Conservation (phyloP, 371 early-diverging fungal species). For the Rhizomucor pusillus region DNA sequence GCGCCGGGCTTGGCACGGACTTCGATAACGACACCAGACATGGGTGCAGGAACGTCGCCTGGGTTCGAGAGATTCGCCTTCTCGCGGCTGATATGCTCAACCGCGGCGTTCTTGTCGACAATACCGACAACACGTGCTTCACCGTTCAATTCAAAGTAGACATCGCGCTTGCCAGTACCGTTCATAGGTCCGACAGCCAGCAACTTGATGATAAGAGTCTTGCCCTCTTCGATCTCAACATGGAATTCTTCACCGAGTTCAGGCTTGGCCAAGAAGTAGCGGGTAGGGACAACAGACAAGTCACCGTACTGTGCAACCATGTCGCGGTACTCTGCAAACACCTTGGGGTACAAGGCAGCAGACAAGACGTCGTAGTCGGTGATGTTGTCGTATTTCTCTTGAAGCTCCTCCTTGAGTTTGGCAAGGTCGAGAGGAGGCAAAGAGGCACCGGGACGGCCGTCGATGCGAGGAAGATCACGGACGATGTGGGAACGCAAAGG, state of each 20-base stretch:
- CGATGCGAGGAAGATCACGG: conserved; percentile 70
- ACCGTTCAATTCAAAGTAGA: conserved; percentile 94
- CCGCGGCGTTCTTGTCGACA: conserved; percentile 59
- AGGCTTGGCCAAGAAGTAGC: conserved; percentile 85
- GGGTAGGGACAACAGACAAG: conserved; percentile 84
- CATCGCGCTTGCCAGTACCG: conserved; percentile 81
- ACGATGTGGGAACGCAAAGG: conserved; percentile 83
- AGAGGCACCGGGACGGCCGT: conserved; percentile 85
- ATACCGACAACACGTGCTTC: conserved; percentile 86
- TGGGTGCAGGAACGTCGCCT: conserved; percentile 92
- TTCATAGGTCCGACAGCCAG: conserved; percentile 87
- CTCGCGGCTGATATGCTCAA: conserved; percentile 66
- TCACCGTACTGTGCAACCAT: conserved; percentile 78
- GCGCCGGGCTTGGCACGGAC: conserved; percentile 80
- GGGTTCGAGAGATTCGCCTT: conserved; percentile 77
- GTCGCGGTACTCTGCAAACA: conserved; percentile 86
- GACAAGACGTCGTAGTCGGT: conserved; percentile 83
- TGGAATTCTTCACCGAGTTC: conserved; percentile 85
- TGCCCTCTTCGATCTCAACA: conserved; percentile 85
- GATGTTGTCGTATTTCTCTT: conserved; percentile 73
- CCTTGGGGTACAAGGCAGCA: conserved; percentile 92
- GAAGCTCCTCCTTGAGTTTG: conserved; percentile 65
- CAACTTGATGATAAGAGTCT: conserved; percentile 86
- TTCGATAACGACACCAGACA: conserved; percentile 93
- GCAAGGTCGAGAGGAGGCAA: conserved; percentile 79